Evolutionary conservation across 352 stramenopile genomes (phyloP), one percentile per base, ranked within the genome.

Genomic region (Pythium apleroticum): DNA sequence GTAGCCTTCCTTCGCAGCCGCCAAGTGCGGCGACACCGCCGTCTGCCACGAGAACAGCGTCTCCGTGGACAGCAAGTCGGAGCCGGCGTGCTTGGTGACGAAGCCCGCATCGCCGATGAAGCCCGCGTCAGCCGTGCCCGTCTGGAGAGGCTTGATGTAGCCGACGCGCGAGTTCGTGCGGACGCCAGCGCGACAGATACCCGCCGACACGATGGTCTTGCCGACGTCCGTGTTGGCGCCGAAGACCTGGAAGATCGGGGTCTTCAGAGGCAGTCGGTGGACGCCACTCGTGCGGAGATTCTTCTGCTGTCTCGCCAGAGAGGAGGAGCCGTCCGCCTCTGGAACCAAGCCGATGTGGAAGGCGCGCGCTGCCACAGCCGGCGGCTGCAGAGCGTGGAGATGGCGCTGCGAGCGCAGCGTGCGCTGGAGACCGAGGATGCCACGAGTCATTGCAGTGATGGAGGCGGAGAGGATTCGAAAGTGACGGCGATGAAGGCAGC

Each of bases 141-240:
- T 99, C 74, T 99, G 97, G 53, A 99, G 76, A 11, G 97, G 97
- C 77, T 99, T 99, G 69, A 99, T 97, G 80, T 99, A 99, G 50
- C 66, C 75, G 7, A 93, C 81, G n/a, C 66, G 73, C 4, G 62
- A 58, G 5, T 69, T 58, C 14, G 54, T 49, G 15, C 66, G 69
- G 22, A 86, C 68, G 17, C 83, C 88, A 24, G 89, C 86, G 54
- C 87, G 80, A 50, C 97, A 89, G 46, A 99, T 93, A 28, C 94
- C 96, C 0, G 91, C 84, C n/a, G 93, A 96, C 17, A 99, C 74
- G 30, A 99, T 84, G 1, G 96, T 99, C 81, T 99, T 99, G 64
- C 97, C 97, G 25, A 99, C 95, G 77, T 99, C 97, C 46, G 97
- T 99, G 73, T 99, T 99, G 69, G 94, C 96, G 57, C 97, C 97